A percentile compares a stretch with the other conserved stretches of the same genome.
phyloP scores from a whole-genome alignment of 148 eudicot species.

The Rhododendron williamsianum region DNA sequence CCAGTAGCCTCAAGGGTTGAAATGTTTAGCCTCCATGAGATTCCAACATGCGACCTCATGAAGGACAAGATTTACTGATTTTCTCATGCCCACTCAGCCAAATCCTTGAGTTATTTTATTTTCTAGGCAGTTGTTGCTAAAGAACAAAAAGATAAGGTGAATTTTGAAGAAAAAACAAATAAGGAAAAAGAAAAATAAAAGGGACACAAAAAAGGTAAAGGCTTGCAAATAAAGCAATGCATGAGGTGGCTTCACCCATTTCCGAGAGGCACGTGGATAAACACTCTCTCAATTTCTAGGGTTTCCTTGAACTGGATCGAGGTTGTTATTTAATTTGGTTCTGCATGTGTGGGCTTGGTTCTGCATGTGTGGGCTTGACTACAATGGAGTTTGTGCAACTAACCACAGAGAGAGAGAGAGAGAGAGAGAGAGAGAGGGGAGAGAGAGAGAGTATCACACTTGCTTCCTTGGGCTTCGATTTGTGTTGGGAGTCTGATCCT shows the following conservation, averaged over 20 bases:
- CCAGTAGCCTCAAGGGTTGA: neutral
- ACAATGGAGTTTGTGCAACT: no score
- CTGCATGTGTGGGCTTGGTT: neutral
- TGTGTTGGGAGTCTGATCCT: no score
- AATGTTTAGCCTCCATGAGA: no score
- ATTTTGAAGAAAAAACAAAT: neutral
- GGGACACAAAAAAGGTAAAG: neutral
- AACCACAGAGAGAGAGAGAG: no score
- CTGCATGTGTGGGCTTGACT: neutral
- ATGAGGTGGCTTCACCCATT: neutral
- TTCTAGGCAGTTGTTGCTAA: constrained; percentile 3
- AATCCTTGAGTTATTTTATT: no score
- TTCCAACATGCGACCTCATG: neutral
- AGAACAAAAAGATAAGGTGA: neutral
- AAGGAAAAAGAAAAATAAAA: neutral
- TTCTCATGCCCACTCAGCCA: neutral
- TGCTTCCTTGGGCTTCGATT: no score
- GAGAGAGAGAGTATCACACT: no score
- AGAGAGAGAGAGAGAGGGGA: no score
- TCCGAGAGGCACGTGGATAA: neutral
- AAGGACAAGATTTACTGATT: no score
- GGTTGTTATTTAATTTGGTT: neutral
- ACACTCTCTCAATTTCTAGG: neutral
- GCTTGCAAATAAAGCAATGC: neutral
- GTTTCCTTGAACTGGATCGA: neutral